Base-by-base conservation (phyloP, 441 rosid genomes). In the Dalechampia spathulata region DNA sequence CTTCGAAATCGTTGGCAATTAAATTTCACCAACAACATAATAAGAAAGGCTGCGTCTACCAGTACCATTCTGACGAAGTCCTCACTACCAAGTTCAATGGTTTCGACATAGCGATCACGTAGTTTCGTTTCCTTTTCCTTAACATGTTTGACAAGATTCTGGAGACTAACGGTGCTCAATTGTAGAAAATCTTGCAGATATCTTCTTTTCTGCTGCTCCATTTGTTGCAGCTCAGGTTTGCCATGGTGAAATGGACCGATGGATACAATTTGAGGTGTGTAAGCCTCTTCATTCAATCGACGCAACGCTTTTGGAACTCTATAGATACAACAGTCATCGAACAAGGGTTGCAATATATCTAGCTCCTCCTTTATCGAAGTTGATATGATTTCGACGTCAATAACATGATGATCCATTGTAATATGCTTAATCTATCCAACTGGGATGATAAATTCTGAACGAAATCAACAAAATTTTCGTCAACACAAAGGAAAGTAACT, bases 21-120 rank as follows among this genome's bases (percentile, higher is more conserved):
- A 2, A 0, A 4, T 21, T 50, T 60, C 37, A 50, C 15, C 13
- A 60, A 30, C 16, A 60, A 11, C 56, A 40, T 60, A 21, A 57
- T 44, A 23, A 44, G 9, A 13, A 57, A 57, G 15, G 51, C 26
- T n/a, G n/a, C 16, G 44, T 57, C 32, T 8, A 57, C 2, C 7
- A 57, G 7, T 23, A 44, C 10, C 61, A 57, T 57, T 32, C 21
- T 34, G 30, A 44, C 51, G 10, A 57, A 57, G 5, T 57, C 42
- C 4, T 32, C 14, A 11, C n/a, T 8, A 6, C 10, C 27, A 0
- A 50, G 15, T 9, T 5, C 41, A 11, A 28, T 22, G 1, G 21
- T 52, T 57, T 64, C 69, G n/a, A 65, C 52, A 16, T 66, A 66
- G 32, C 49, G 57, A 49, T 36, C 41, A 4, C 64, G 57, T 30